Percentiles rank a stretch among this genome's conserved stretches.
These are phyloP conservation scores for Arachis stenosperma DNA, from an alignment of 306 rosid genomes.

Conservation along the genomic window DNA sequence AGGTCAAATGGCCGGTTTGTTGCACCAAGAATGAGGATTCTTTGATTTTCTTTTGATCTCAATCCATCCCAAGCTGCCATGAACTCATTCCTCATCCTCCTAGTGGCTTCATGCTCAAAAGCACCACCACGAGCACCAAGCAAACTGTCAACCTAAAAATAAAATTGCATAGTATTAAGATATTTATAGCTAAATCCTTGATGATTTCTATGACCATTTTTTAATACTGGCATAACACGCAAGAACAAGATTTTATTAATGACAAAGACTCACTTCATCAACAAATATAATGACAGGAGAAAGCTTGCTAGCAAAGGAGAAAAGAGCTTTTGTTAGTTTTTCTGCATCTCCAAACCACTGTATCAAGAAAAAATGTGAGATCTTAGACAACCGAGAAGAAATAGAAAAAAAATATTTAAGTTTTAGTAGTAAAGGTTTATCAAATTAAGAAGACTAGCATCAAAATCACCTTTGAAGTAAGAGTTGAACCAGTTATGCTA, in stretches of 20 bases:
- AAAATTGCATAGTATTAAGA: slow-evolving; percentile 14
- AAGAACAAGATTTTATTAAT: slow-evolving; percentile 17
- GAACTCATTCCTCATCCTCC: slow-evolving; percentile 99
- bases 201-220: not conserved
- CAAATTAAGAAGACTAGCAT: slow-evolving; percentile 12
- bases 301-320: slow-evolving; percentile 97
- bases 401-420: not conserved
- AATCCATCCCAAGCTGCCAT: slow-evolving; percentile 99
- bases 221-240: not conserved
- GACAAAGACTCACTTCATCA: slow-evolving; percentile 71
- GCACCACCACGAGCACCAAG: slow-evolving; percentile 99
- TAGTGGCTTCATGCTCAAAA: slow-evolving; percentile 96
- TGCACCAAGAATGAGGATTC: slow-evolving; percentile 95
- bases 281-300: slow-evolving; percentile 97
- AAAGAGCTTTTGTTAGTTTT: slow-evolving; percentile 95
- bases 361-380: slow-evolving; percentile 38
- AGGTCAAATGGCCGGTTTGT: slow-evolving; percentile 98
- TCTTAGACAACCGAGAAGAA: not conserved
- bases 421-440: slow-evolving; percentile 17
- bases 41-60: slow-evolving; percentile 91
- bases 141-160: slow-evolving; percentile 86
- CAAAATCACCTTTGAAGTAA: slow-evolving; percentile 84
- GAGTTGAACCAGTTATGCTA: slow-evolving; percentile 95
- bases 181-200: not conserved
- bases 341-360: slow-evolving; percentile 99